A percentile compares a stretch with the other conserved stretches of the same genome.
These are phyloP conservation scores for Flaveria sonorensis DNA, from an alignment of 129 eudicot genomes.

Conservation along the genomic window DNA sequence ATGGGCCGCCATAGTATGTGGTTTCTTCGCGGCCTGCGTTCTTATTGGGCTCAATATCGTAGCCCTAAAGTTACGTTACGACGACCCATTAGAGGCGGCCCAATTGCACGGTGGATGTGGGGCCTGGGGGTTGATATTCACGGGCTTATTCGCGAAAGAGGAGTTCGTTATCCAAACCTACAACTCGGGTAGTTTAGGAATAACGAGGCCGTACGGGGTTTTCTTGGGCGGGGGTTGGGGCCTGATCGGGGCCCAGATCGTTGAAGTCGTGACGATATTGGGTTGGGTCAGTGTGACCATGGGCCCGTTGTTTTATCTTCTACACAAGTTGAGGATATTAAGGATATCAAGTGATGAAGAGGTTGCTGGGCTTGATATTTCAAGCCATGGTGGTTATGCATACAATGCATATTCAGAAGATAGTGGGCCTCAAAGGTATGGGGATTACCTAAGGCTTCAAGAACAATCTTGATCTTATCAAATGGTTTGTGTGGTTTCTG, in stretches of 20 bases:
- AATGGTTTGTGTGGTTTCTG: neutral
- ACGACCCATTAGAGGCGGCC: constrained; percentile 69
- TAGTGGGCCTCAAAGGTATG: constrained; percentile 44
- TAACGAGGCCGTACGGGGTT: constrained; percentile 59
- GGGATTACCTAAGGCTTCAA: constrained; percentile 53
- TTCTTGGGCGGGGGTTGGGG: constrained; percentile 70
- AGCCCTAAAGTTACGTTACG: constrained; percentile 46
- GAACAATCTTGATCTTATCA: constrained; percentile 31
- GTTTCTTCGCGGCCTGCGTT: constrained; percentile 60
- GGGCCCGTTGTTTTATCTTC: constrained; percentile 58
- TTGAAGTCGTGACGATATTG: constrained; percentile 43
- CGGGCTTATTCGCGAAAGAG: constrained; percentile 67
- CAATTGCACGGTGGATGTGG: constrained; percentile 77
- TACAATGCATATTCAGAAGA: constrained; percentile 54
- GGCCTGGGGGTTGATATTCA: constrained; percentile 65
- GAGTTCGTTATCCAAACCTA: constrained; percentile 57
- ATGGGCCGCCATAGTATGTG: constrained; percentile 74
- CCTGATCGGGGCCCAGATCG: constrained; percentile 50
- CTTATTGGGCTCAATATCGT: constrained; percentile 51
- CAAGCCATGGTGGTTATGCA: constrained; percentile 76
- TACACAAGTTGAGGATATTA: constrained; percentile 51
- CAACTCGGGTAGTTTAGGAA: constrained; percentile 42
- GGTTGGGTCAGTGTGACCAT: constrained; percentile 65
- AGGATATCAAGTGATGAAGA: constrained; percentile 57
- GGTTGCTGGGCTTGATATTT: constrained; percentile 65